Conservation (phyloP, 306 rosid species). For the Prosopis cineraria region DNA sequence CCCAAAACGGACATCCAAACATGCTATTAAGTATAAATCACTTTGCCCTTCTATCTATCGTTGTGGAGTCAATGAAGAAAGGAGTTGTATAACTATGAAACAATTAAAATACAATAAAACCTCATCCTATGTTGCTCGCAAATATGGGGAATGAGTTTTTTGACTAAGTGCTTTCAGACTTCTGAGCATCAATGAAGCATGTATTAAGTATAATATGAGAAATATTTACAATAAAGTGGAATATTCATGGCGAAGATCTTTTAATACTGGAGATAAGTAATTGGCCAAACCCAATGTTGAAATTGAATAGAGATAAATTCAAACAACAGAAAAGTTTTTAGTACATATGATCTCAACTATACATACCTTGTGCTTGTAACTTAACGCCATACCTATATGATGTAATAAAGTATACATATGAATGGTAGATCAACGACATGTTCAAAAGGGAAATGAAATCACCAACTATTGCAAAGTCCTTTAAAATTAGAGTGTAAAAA, state of each 20-base stretch:
- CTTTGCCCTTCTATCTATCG: not conserved
- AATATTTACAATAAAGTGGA: not conserved
- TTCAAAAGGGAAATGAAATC: no score
- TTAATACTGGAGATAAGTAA: not conserved
- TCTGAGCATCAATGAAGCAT: not conserved
- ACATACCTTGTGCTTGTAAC: no score
- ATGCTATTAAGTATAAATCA: no score
- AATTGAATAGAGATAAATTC: not conserved
- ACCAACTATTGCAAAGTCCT: no score
- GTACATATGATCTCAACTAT: no score
- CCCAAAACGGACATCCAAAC: no score
- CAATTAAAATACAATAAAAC: not conserved
- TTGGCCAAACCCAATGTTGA: not conserved
- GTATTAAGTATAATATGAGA: not conserved
- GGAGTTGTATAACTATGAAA: not conserved
- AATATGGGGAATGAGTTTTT: not conserved
- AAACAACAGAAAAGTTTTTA: no score
- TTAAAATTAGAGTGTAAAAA: no score
- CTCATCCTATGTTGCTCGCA: not conserved
- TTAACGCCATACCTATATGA: no score
- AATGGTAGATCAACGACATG: no score
- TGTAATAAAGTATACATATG: no score
- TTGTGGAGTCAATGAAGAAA: not conserved
- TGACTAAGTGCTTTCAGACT: not conserved
- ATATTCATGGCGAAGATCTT: not conserved